Evolutionary conservation across 2,329 filamentous ascomycete species (phyloP), one percentile per base, ranked within the genome.

Genomic region (Apiospora rasikravindrae): DNA sequence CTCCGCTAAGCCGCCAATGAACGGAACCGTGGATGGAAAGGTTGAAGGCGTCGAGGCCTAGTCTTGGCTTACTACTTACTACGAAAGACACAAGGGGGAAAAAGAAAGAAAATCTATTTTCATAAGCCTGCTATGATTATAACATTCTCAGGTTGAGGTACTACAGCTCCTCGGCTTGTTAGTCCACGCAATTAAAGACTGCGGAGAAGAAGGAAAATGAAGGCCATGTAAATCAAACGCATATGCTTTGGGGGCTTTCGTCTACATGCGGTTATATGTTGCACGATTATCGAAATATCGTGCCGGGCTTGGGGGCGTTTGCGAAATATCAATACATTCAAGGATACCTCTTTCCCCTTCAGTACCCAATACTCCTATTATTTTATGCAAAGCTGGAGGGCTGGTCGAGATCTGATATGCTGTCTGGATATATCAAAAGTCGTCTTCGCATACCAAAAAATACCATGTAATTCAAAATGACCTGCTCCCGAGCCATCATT

Each of bases 1-100:
- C 75, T 67, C 24, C 16, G 78, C 78, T 22, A 76, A 77, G 22
- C 85, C 84, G 51, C 82, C 84, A 0, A 70, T 86, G 73, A 83
- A 86, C 19, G 85, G 86, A 10, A 87, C 85, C 0, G 81, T 84
- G 0, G 82, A 76, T 1, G 85, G 84, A 0, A 82, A 83, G 69
- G 85, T 86, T 4, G 81, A 84, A 45, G 72, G 72, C 10, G 53
- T 67, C 19, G 70, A 19, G 66, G 29, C 47, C 29, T 44, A 40
- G n/a, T 5, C 14, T 11, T 8, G 26, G n/a, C n/a, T n/a, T n/a
- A n/a, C n/a, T n/a, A n/a, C n/a, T n/a, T n/a, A n/a, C n/a, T n/a
- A n/a, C n/a, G 26, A 22, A 29, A 37, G 10, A 24, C 11, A 11
- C 22, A 2, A 45, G 37, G n/a, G 7, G 26, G 1, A 7, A 45